Percentiles rank a stretch among this genome's conserved stretches.
phyloP scores from a whole-genome alignment of 495 filamentous ascomycete genomes.

The Talaromyces liani region DNA sequence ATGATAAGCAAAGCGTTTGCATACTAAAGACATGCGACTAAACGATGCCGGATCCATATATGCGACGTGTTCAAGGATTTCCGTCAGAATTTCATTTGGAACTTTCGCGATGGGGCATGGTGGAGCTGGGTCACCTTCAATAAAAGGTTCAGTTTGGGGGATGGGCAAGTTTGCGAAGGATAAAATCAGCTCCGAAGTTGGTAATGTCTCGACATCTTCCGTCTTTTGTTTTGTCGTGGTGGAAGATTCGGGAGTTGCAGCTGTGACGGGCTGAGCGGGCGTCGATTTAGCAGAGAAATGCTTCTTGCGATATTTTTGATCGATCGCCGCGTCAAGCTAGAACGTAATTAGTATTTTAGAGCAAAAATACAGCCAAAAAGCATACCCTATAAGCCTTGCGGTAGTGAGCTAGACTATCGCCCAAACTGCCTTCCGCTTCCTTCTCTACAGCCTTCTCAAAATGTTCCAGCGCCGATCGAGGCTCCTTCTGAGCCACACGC shows the following conservation, averaged over 20 bases:
- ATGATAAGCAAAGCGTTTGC: slow-evolving; percentile 79
- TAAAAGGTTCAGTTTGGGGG: slow-evolving; percentile 41
- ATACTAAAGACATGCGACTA: slow-evolving; percentile 71
- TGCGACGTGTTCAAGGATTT: slow-evolving; percentile 65
- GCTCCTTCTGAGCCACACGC: slow-evolving; percentile 37
- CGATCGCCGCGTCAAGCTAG: slow-evolving; percentile 75
- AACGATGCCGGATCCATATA: slow-evolving; percentile 72
- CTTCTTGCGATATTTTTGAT: slow-evolving; percentile 81
- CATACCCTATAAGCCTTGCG: slow-evolving; percentile 80
- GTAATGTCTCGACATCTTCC: slow-evolving; percentile 31
- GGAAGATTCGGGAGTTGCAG: slow-evolving; percentile 43
- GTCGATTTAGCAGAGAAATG: slow-evolving; percentile 63
- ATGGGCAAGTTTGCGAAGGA: slow-evolving; percentile 66
- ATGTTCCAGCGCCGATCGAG: slow-evolving; percentile 77
- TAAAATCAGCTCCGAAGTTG: slow-evolving; percentile 62
- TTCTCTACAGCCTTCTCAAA: slow-evolving; percentile 89
- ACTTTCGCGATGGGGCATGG: slow-evolving; percentile 72
- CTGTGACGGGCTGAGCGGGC: slow-evolving; percentile 42
- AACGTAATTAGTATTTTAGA: slow-evolving; percentile 18
- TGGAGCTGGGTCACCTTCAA: slow-evolving; percentile 59
- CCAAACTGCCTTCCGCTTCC: slow-evolving; percentile 74
- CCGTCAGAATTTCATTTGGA: slow-evolving; percentile 75
- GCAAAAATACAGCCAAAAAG: too few species aligned
- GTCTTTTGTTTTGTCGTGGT: slow-evolving; percentile 44
- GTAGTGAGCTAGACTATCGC: slow-evolving; percentile 85